Evolutionary conservation across 192 early-diverging fungal species (phyloP).

Genomic region (Backusella mclennaniae): DNA sequence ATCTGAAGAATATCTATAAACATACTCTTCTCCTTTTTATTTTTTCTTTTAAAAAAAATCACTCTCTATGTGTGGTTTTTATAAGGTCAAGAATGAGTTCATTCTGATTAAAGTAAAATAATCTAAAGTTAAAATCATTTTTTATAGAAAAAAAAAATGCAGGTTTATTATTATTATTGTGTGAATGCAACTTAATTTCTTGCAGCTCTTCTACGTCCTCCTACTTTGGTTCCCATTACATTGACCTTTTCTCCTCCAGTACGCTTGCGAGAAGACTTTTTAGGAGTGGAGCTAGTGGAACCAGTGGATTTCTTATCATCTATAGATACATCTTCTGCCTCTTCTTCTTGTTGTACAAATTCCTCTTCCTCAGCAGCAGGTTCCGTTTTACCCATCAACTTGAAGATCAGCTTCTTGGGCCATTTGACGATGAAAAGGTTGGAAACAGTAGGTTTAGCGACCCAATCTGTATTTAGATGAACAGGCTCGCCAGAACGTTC

Average conservation of each 20-base stretch:
- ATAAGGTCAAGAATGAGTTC: not conserved
- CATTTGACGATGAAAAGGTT: constrained; percentile 21
- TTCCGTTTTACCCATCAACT: not conserved
- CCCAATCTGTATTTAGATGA: constrained; percentile 33
- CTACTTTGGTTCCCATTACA: constrained; percentile 26
- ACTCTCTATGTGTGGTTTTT: too few species aligned
- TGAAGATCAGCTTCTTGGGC: constrained; percentile 17
- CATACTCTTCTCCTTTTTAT: not conserved
- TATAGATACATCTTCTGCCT: constrained; percentile 1
- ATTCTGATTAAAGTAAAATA: not conserved
- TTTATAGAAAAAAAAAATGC: not conserved
- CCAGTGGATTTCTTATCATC: not conserved
- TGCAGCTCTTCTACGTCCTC: constrained; percentile 29
- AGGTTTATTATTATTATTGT: not conserved
- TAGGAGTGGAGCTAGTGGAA: not conserved
- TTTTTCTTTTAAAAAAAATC: not conserved
- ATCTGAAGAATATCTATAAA: not conserved
- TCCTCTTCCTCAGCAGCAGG: not conserved
- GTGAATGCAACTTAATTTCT: constrained; percentile 17
- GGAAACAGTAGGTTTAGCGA: constrained; percentile 11
- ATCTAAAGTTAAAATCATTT: not conserved
- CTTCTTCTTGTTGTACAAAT: not conserved
- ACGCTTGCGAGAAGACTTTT: constrained; percentile 14
- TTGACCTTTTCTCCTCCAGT: constrained; percentile 13
- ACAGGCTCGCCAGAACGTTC: constrained; percentile 15